Percentiles rank a stretch among this genome's conserved stretches.
These are phyloP conservation scores for Calonectria hongkongensis DNA, from an alignment of 2,329 filamentous ascomycete species.

Conservation along the genomic window DNA sequence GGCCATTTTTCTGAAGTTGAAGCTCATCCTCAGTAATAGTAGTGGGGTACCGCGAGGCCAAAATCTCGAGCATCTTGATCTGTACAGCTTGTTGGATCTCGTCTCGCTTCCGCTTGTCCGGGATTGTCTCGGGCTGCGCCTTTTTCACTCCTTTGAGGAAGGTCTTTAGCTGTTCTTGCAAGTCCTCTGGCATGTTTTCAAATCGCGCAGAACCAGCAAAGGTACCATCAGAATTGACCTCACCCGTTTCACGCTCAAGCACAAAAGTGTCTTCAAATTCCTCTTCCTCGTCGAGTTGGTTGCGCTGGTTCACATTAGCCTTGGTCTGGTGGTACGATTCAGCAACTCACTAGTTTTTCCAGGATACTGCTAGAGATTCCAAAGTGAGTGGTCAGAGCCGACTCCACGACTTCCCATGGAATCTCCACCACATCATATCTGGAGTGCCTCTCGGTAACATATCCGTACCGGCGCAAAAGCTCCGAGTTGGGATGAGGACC, in stretches of 20 bases:
- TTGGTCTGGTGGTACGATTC: too few relatives aligned
- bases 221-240: conserved; percentile 70
- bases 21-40: conserved; percentile 63
- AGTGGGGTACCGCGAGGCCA: conserved; percentile 66
- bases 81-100: conserved; percentile 66
- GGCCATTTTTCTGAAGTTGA: conserved; percentile 56
- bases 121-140: conserved; percentile 62
- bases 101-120: conserved; percentile 70
- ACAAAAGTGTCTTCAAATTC: conserved; percentile 86
- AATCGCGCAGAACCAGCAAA: conserved; percentile 62
- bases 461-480: conserved; percentile 89
- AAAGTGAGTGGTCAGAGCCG: conserved; percentile 64
- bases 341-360: conserved; percentile 63
- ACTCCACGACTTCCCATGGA: conserved; percentile 75
- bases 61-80: conserved; percentile 59
- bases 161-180: conserved; percentile 70
- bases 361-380: conserved; percentile 61
- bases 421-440: conserved; percentile 90
- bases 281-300: conserved; percentile 76
- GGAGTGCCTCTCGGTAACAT: conserved; percentile 85
- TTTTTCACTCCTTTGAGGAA: conserved; percentile 71
- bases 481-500: conserved; percentile 89
- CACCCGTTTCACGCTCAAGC: conserved; percentile 73
- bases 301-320: conserved; percentile 59
- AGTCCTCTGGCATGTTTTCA: conserved; percentile 68